Conservation (phyloP, 495 filamentous ascomycete species). For the Cenococcum geophilum region DNA sequence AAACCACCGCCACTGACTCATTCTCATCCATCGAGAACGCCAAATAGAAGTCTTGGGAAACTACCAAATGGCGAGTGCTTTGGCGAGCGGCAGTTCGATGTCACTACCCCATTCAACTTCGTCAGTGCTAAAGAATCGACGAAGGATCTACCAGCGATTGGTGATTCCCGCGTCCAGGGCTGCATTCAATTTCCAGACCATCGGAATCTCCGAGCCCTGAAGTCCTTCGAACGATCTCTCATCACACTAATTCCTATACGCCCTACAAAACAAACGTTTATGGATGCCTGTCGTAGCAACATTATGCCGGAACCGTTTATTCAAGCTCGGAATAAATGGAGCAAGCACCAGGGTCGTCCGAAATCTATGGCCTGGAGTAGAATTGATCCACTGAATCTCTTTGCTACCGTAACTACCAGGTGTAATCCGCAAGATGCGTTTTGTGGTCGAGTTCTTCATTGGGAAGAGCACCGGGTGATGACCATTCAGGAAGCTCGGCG, state of each 20-base stretch:
- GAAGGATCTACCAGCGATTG: slow-evolving; percentile 54
- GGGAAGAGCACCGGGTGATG: slow-evolving; percentile 50
- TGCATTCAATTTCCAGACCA: slow-evolving; percentile 63
- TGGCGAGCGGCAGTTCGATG: slow-evolving; percentile 44
- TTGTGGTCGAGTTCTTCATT: slow-evolving; percentile 51
- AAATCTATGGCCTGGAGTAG: slow-evolving; percentile 45
- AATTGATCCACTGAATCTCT: slow-evolving; percentile 45
- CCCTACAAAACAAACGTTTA: neutral
- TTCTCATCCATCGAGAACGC: slow-evolving; percentile 43
- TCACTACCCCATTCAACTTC: slow-evolving; percentile 51
- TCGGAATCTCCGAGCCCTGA: slow-evolving; percentile 26
- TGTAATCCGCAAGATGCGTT: slow-evolving; percentile 44
- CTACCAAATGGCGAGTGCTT: slow-evolving; percentile 56
- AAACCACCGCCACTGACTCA: slow-evolving; percentile 55
- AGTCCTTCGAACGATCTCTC: neutral
- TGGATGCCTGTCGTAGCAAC: neutral
- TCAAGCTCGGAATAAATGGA: slow-evolving; percentile 17
- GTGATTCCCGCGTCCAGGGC: slow-evolving; percentile 47
- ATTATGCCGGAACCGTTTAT: slow-evolving; percentile 5
- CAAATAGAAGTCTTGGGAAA: slow-evolving; percentile 45
- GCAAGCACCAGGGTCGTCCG: neutral
- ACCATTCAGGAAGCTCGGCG: slow-evolving; percentile 58
- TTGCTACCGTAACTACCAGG: slow-evolving; percentile 53
- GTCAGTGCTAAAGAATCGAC: slow-evolving; percentile 47
- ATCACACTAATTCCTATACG: neutral